A percentile compares a stretch with the other conserved stretches of the same genome.
Conservation (phyloP, 1,284 basidiomycete species). For the Hymenochaete sp. region DNA sequence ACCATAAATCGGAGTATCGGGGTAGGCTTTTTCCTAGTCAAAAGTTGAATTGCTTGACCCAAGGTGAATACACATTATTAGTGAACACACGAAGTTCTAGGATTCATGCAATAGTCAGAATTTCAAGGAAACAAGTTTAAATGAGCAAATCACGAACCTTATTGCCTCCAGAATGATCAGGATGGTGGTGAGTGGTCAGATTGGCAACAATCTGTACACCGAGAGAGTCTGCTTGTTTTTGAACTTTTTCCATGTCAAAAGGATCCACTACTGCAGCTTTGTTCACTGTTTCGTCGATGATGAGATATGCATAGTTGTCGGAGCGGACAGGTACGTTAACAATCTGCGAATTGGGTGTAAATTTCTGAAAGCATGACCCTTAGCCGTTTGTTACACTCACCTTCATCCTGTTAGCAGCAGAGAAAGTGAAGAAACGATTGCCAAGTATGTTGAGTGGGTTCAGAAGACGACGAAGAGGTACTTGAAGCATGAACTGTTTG, state of each 20-base stretch:
- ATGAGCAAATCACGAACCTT: slow-evolving; percentile 34
- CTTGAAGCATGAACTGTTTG: background rate
- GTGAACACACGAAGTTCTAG: slow-evolving; percentile 10
- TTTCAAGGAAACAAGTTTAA: background rate
- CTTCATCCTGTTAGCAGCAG: slow-evolving; percentile 41
- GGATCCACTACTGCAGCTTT: slow-evolving; percentile 77
- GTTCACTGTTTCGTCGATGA: slow-evolving; percentile 65
- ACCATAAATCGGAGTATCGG: slow-evolving; percentile 71
- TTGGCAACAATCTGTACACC: slow-evolving; percentile 66
- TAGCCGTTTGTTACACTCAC: too few species aligned
- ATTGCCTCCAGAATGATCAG: slow-evolving; percentile 88
- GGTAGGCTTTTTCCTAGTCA: slow-evolving; percentile 40
- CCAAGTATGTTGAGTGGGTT: background rate
- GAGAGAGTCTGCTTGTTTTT: slow-evolving; percentile 54
- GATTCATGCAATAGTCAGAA: slow-evolving; percentile 11
- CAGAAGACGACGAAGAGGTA: background rate
- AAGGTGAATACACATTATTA: background rate
- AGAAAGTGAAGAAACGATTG: slow-evolving; percentile 3
- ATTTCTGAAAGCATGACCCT: too few species aligned
- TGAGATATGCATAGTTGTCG: slow-evolving; percentile 86
- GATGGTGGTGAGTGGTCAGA: slow-evolving; percentile 85
- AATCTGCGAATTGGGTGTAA: too few species aligned
- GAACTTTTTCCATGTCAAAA: slow-evolving; percentile 73
- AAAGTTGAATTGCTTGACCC: background rate
- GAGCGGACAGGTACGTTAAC: slow-evolving; percentile 68